Conservation (phyloP, 2,329 filamentous ascomycete species). For the Aureobasidium vineae region DNA sequence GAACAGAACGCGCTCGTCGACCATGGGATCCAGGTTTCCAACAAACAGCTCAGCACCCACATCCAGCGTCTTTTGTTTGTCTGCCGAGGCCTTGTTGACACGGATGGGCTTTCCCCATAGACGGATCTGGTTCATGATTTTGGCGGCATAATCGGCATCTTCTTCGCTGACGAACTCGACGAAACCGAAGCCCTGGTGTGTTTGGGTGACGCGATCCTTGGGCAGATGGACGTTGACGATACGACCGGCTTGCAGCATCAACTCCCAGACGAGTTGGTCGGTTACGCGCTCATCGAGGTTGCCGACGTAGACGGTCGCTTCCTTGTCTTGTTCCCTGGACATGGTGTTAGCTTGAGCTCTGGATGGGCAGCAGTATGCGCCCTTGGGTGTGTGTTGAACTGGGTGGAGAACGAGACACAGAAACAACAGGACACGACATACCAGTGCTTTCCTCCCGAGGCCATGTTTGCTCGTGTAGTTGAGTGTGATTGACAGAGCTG, state of each 20-base stretch:
- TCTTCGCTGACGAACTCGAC: constrained; percentile 96
- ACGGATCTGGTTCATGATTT: constrained; percentile 94
- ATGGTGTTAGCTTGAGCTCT: constrained; percentile 13
- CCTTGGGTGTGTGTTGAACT: no score
- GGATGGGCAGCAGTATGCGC: background rate
- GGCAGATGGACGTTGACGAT: constrained; percentile 98
- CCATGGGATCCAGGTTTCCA: constrained; percentile 90
- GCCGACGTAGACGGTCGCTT: constrained; percentile 95
- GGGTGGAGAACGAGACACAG: background rate
- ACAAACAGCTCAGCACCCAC: constrained; percentile 97
- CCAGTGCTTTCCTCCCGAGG: constrained; percentile 70
- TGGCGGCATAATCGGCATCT: constrained; percentile 93
- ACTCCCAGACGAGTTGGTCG: constrained; percentile 88
- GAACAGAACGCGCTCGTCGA: constrained; percentile 93
- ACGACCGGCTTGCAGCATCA: constrained; percentile 94
- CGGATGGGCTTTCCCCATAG: constrained; percentile 92
- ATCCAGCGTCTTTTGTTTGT: constrained; percentile 93
- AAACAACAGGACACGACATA: constrained; percentile 42
- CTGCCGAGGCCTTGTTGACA: constrained; percentile 91
- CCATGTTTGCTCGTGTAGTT: constrained; percentile 52
- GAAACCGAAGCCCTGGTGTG: constrained; percentile 97
- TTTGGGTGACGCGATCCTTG: constrained; percentile 95
- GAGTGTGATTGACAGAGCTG: background rate
- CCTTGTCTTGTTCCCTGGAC: constrained; percentile 90
- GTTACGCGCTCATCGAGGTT: constrained; percentile 97